Base-by-base conservation (phyloP, 2,329 filamentous ascomycete species). In the Ophiocordyceps sinensis region DNA sequence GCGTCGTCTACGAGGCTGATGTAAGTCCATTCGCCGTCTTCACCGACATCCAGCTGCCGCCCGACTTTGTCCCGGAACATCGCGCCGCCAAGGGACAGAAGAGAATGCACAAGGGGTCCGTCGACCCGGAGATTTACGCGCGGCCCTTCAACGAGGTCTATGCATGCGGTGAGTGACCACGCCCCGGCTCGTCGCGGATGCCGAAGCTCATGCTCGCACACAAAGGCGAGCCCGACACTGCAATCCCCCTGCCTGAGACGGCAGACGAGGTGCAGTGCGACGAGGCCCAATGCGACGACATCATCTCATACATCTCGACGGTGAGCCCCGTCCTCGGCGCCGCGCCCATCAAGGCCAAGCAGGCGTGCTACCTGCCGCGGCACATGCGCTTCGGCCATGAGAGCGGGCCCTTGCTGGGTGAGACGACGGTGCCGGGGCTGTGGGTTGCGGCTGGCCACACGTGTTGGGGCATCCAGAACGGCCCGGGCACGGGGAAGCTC, bases 391-490 rank as follows among this genome's bases (percentile, higher is more conserved):
- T 68, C 40, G 75, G 79, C n/a, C 66, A 70, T 36, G 72, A 76
- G 56, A 64, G 62, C 31, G 78, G 76, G 0, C 89, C 91, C 5
- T 60, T 96, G 39, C 73, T 96, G 21, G 91, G 91, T 0, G 66
- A 71, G 41, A 88, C 87, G 8, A 72, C 73, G 2, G 75, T 81
- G 0, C 73, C 77, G 7, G 87, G 88, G 0, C 53, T 96, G 36
- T 80, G 82, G 58, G 68, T 96, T 44, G 91, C 91, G 0, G 74
- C 85, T 0, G 91, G 91, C 0, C 91, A 98, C 66, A 94, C 87
- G 2, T 96, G 89, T 64, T 98, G 91, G 91, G 91, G 91, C 0
- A 94, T 98, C 19, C 89, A 96, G 64, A 96, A 98, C 63, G 86
- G 79, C 1, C 88, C 89, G 1, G 91, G 73, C 1, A 96, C 89